Base-by-base conservation (phyloP, 352 stramenopile genomes). In the Globisporangium viniferum region DNA sequence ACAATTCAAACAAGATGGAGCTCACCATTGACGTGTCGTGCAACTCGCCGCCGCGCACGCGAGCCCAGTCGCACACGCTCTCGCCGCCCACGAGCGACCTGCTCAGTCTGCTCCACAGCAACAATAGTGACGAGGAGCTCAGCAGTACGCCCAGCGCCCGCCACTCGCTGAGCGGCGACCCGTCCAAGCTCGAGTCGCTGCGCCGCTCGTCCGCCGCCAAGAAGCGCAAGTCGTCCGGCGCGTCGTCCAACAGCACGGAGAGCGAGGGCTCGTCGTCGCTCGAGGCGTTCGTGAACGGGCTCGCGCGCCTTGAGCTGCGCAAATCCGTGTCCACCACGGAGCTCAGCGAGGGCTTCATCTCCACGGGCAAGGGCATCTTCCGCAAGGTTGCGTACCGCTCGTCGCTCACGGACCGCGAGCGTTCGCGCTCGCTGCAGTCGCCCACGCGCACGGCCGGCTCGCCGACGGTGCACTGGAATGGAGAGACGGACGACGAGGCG, bases 351-450 rank as follows among this genome's bases (percentile, higher is more conserved):
- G 85, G 87, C 22, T 95, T 93, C 68, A 93, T 95, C 67, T 95
- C 87, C 53, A 95, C 87, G 12, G 87, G 87, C 61, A 95, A 95
- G 64, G 87, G 87, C 22, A 93, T 95, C 68, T 95, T 93, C 70
- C 84, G 87, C 33, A 95, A 95, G 71, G 77, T 92, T 55, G 87
- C 82, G 2, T 84, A 88, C 59, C 87, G 84, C 24, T 78, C 73
- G 56, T 77, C 77, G 44, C 70, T 84, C 31, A 64, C 64, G 59
- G 70, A 81, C 46, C 73, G 73, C 22, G 73, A 80, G 33, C 63
- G 33, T 81, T 85, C 66, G 70, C 74, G 20, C 51, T 61, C 58
- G 73, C 70, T 49, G 70, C 85, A 48, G 77, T 76, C 24, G 27
- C 75, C 55, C 63, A 73, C 15, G 59, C 74, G 31, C 63, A 78